Evolutionary conservation across 768 basidiomycete species (phyloP).

Genomic region (Lactarius indigo): DNA sequence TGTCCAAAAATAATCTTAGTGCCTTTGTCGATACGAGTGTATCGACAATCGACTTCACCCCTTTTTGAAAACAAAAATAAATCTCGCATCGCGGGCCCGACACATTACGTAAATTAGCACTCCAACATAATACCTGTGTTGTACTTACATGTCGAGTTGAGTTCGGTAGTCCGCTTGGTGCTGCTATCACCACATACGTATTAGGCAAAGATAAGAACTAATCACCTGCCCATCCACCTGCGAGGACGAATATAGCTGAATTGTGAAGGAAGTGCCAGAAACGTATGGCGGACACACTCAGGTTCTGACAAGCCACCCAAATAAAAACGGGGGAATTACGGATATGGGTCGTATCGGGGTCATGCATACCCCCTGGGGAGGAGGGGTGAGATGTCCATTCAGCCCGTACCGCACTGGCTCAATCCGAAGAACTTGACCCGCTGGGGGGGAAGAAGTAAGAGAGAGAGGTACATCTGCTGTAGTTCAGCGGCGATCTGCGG

Average conservation of each 20-base stretch:
- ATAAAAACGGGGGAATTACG: neutral
- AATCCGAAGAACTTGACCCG: too few species aligned
- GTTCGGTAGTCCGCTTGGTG: too few species aligned
- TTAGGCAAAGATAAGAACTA: neutral
- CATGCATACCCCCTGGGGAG: too few species aligned
- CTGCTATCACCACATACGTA: neutral
- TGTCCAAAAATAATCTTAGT: neutral
- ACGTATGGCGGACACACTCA: neutral
- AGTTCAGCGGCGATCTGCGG: too few species aligned
- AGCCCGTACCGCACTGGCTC: neutral
- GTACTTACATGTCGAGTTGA: neutral
- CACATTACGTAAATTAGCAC: neutral
- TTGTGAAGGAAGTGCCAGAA: neutral
- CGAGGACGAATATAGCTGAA: neutral
- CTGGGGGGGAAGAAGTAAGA: too few species aligned
- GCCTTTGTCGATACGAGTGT: neutral
- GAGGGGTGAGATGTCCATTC: too few species aligned
- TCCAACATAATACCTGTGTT: too few species aligned
- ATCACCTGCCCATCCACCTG: neutral
- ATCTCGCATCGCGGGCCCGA: too few species aligned
- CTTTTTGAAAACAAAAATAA: too few species aligned
- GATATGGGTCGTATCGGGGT: neutral
- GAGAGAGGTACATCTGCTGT: too few species aligned
- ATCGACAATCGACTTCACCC: neutral
- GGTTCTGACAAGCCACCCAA: neutral